Evolutionary conservation across 768 basidiomycete species (phyloP).

Genomic region (Rhodotorula babjevae): DNA sequence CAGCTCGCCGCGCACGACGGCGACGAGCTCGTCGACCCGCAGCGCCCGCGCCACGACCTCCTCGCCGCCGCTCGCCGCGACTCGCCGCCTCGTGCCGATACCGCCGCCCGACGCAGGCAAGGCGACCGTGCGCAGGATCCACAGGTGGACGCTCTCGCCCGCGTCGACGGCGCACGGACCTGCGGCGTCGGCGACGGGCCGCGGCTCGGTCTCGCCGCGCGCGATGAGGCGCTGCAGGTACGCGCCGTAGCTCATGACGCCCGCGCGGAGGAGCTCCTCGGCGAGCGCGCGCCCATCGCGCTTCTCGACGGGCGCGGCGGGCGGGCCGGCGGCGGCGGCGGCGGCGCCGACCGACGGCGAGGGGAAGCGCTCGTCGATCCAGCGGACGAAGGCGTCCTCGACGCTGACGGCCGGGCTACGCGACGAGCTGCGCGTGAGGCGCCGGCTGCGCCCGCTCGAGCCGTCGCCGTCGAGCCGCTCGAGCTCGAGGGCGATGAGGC

Average conservation of each 20-base stretch:
- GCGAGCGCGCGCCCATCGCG: conserved; percentile 12
- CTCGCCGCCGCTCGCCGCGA: neutral
- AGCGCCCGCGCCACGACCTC: neutral
- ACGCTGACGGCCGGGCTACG: neutral
- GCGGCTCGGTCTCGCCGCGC: conserved; percentile 34
- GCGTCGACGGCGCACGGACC: too few relatives aligned
- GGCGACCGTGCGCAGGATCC: conserved; percentile 19
- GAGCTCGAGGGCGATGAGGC: conserved; percentile 14
- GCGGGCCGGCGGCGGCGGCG: neutral
- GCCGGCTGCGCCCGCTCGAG: neutral
- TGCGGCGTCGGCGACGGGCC: neutral
- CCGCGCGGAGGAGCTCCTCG: conserved; percentile 27
- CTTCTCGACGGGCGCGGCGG: neutral
- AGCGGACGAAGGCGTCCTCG: conserved; percentile 25
- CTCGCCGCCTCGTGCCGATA: neutral
- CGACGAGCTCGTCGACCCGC: neutral
- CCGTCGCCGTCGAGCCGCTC: conserved; percentile 1
- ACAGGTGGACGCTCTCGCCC: conserved; percentile 14
- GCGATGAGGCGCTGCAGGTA: conserved; percentile 40
- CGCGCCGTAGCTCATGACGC: conserved; percentile 21
- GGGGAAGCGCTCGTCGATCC: conserved; percentile 29
- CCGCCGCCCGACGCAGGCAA: conserved; percentile 1
- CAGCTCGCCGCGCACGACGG: neutral
- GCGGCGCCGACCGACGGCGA: neutral
- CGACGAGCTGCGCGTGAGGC: neutral